phyloP scores from a whole-genome alignment of 495 filamentous ascomycete species.

The Penicillium chermesinum region DNA sequence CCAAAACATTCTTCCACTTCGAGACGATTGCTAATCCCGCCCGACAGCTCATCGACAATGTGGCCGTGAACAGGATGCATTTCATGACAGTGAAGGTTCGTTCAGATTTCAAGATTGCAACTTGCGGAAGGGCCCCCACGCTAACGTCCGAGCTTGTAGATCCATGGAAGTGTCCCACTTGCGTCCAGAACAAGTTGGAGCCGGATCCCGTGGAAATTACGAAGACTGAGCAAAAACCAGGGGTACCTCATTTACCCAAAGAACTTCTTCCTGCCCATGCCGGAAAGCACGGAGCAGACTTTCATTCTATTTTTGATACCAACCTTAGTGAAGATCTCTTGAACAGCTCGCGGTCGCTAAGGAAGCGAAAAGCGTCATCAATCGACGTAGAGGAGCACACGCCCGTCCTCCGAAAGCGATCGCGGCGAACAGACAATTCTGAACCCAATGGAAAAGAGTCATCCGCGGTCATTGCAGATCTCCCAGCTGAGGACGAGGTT shows the following conservation, averaged over 20 bases:
- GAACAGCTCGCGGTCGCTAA: constrained; percentile 78
- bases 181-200: constrained; percentile 61
- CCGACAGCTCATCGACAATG: constrained; percentile 81
- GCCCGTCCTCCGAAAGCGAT: constrained; percentile 42
- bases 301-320: constrained; percentile 77
- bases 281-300: constrained; percentile 64
- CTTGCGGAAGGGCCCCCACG: constrained; percentile 8
- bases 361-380: constrained; percentile 74
- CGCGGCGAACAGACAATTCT: constrained; percentile 31
- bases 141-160: constrained; percentile 30
- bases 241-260: constrained; percentile 54
- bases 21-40: constrained; percentile 32
- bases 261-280: constrained; percentile 73
- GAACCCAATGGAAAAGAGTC: constrained; percentile 9
- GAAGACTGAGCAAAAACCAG: constrained; percentile 35
- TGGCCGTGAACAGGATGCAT: constrained; percentile 70
- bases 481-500: constrained; percentile 12
- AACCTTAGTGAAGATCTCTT: constrained; percentile 74
- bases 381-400: constrained; percentile 49
- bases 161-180: constrained; percentile 76
- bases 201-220: constrained; percentile 40
- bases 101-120: constrained; percentile 10
- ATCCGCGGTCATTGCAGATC: neutral
- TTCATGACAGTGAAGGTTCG: constrained; percentile 65
- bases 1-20: constrained; percentile 6